A percentile compares a stretch with the other conserved stretches of the same genome.
These are phyloP conservation scores for Phytophthora cactorum DNA, from an alignment of 352 stramenopile genomes.

Conservation along the genomic window DNA sequence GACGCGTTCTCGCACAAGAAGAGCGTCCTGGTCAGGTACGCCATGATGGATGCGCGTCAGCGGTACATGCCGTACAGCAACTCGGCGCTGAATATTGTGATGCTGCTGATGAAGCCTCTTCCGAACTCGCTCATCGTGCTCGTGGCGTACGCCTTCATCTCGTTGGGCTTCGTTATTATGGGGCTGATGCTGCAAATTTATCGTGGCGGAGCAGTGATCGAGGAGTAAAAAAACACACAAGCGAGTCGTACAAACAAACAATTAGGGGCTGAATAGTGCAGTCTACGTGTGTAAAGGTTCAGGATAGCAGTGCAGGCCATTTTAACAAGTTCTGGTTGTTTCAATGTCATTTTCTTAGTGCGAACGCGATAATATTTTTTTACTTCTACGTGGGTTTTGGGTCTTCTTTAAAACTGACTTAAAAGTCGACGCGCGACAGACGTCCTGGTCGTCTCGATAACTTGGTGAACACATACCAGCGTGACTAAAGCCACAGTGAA, in stretches of 20 bases:
- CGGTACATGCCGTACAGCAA: conserved; percentile 73
- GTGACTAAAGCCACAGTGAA: conserved; percentile 40
- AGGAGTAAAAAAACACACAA: conserved; percentile 16
- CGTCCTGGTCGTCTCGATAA: conserved; percentile 34
- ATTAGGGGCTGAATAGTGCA: not conserved
- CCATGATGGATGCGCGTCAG: conserved; percentile 57
- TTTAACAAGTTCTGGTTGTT: too few relatives aligned
- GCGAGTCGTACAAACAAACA: not conserved
- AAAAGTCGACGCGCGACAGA: conserved; percentile 5
- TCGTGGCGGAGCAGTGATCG: conserved; percentile 7
- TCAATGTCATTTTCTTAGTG: too few relatives aligned
- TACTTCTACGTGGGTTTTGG: too few relatives aligned
- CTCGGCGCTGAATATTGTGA: conserved; percentile 25
- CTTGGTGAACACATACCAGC: conserved; percentile 41
- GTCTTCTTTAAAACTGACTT: too few relatives aligned
- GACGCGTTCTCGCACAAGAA: conserved; percentile 78
- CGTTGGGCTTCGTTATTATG: conserved; percentile 33
- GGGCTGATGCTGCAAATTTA: conserved; percentile 38
- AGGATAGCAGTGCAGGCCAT: too few relatives aligned
- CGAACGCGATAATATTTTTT: too few relatives aligned
- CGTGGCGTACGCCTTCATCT: conserved; percentile 39
- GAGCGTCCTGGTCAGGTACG: conserved; percentile 60
- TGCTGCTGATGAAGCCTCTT: conserved; percentile 42
- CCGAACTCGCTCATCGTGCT: conserved; percentile 39
- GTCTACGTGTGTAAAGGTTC: too few relatives aligned